Evolutionary conservation across 169 alveolate species (phyloP).

Genomic region (Plasmodium yoelii): DNA sequence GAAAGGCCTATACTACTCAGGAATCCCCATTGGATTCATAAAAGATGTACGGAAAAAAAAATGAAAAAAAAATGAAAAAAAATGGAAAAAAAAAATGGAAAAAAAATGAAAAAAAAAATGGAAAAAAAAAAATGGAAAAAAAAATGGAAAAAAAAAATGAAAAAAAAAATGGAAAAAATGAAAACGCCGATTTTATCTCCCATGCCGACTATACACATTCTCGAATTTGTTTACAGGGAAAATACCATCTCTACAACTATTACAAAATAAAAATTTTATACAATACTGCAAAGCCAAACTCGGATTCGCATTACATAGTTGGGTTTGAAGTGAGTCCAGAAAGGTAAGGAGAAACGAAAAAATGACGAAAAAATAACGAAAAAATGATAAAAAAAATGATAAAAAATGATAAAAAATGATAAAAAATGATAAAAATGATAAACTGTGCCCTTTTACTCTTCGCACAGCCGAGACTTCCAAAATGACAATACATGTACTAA

Average conservation of each 20-base stretch:
- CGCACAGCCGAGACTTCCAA: slow-evolving; percentile 1
- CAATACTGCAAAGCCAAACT: slow-evolving; percentile 19
- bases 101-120: background rate
- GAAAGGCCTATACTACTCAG: slow-evolving; percentile 57
- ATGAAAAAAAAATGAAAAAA: background rate
- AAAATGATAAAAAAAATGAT: no score
- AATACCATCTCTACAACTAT: slow-evolving; percentile 73
- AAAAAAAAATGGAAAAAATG: no score
- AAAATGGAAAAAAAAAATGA: no score
- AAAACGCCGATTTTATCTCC: no score
- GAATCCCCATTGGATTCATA: slow-evolving; percentile 63
- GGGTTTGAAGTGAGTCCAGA: slow-evolving; percentile 84
- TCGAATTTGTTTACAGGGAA: background rate
- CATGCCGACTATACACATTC: background rate
- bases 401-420: no score
- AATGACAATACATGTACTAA: slow-evolving; percentile 16
- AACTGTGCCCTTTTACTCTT: no score
- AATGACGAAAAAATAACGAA: slow-evolving; percentile 17
- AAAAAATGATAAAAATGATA: no score
- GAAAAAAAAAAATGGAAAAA: background rate
- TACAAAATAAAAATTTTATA: slow-evolving; percentile 76
- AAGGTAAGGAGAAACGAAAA: slow-evolving; percentile 67
- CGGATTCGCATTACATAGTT: slow-evolving; percentile 80
- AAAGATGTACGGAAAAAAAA: slow-evolving; percentile 26
- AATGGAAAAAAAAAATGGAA: background rate